Conservation (phyloP, 495 filamentous ascomycete species). For the Pseudoneurospora amorphoporcata region DNA sequence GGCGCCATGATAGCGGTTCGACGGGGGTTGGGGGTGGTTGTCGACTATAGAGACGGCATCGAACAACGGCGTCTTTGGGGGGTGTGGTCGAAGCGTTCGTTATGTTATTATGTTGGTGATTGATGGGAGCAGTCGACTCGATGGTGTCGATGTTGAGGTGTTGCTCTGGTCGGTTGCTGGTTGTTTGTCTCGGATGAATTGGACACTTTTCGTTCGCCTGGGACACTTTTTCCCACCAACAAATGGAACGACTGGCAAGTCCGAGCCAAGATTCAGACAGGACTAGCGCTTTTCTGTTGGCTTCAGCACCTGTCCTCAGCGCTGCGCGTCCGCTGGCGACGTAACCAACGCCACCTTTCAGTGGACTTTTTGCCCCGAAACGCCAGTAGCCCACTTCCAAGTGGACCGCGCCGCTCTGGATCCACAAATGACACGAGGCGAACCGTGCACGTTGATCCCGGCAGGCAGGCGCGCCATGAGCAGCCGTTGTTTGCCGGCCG, state of each 20-base stretch:
- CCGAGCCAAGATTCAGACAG: neutral
- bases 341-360: neutral
- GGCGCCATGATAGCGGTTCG: conserved; percentile 33
- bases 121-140: neutral
- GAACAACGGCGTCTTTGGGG: neutral
- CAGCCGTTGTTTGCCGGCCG: neutral
- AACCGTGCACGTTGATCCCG: neutral
- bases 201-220: neutral
- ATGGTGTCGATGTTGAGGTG: neutral
- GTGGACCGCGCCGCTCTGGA: neutral
- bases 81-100: neutral
- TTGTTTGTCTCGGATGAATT: neutral
- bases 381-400: neutral
- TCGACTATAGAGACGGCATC: neutral
- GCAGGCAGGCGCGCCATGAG: neutral
- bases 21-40: neutral
- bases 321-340: neutral
- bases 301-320: neutral
- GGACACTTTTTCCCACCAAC: neutral
- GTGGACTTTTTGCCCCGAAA: neutral
- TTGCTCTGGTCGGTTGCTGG: neutral
- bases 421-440: neutral
- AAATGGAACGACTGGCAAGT: neutral
- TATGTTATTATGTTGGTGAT: neutral
- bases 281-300: neutral